phyloP scores from a whole-genome alignment of 371 early-diverging fungal genomes.

The Basidiobolus meristosporus region DNA sequence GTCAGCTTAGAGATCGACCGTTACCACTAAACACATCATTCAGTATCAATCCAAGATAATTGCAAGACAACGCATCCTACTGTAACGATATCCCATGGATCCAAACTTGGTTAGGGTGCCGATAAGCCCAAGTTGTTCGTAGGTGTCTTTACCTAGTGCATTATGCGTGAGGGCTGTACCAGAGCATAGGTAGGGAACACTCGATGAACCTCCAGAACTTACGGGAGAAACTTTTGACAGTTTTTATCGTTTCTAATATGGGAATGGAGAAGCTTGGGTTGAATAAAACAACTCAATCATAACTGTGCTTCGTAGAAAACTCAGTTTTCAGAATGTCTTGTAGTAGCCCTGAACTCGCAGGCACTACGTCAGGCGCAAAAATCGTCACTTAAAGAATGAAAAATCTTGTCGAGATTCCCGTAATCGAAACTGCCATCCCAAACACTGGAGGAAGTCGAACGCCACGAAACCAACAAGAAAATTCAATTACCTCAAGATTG shows the following conservation, averaged over 20 bases:
- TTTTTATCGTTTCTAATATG: conserved; percentile 12
- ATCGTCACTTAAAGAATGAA: too few species aligned
- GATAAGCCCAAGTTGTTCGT: conserved; percentile 28
- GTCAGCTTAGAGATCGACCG: conserved; percentile 15
- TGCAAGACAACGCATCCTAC: conserved; percentile 9
- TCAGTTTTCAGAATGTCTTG: too few species aligned
- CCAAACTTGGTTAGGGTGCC: conserved; percentile 16
- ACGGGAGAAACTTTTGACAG: neutral
- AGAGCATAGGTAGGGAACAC: conserved; percentile 5
- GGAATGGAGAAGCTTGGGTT: conserved; percentile 9
- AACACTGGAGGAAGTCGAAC: too few species aligned
- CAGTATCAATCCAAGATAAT: neutral
- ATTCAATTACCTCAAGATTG: too few species aligned
- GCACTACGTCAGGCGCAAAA: too few species aligned
- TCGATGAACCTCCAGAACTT: neutral
- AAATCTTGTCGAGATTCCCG: too few species aligned
- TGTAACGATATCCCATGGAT: conserved; percentile 18
- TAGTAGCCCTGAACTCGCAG: too few species aligned
- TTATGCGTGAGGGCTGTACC: conserved; percentile 11
- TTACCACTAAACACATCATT: conserved; percentile 16
- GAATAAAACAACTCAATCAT: conserved; percentile 11
- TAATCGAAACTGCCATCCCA: too few species aligned
- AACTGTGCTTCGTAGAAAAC: conserved; percentile 14
- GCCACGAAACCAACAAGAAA: too few species aligned
- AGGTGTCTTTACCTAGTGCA: conserved; percentile 24